phyloP scores from a whole-genome alignment of 306 rosid genomes.

The Bauhinia variegata region DNA sequence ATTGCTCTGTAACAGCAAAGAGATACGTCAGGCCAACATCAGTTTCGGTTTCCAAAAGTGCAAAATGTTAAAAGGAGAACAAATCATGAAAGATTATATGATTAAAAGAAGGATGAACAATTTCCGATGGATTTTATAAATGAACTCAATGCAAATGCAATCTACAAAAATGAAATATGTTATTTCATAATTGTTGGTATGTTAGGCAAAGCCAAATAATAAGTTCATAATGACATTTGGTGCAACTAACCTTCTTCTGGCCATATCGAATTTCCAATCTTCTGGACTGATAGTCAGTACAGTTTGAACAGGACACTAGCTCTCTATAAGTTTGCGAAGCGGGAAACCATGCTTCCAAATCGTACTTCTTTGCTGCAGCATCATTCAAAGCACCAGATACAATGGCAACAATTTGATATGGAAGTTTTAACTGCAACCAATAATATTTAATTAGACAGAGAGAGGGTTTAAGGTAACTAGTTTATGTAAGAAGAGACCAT shows the following conservation, averaged over 20 bases:
- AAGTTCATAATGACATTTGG: slow-evolving; percentile 4
- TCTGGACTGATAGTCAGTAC: slow-evolving; percentile 94
- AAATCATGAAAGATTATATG: slow-evolving; percentile 2
- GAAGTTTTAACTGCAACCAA: slow-evolving; percentile 68
- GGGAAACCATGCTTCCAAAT: slow-evolving; percentile 96
- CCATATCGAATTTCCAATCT: slow-evolving; percentile 87
- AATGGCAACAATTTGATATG: slow-evolving; percentile 82
- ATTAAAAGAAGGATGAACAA: not conserved
- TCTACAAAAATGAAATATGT: no score
- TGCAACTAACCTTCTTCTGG: slow-evolving; percentile 78
- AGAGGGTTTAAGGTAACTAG: not conserved
- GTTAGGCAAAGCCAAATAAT: slow-evolving; percentile 6
- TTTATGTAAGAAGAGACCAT: slow-evolving; percentile 23
- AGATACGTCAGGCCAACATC: slow-evolving; percentile 16
- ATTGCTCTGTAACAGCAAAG: slow-evolving; percentile 62
- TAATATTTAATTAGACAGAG: slow-evolving; percentile 7
- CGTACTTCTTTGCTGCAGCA: slow-evolving; percentile 97
- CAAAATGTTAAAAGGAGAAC: not conserved
- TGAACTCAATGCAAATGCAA: not conserved
- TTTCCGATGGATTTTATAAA: not conserved
- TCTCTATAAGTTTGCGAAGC: slow-evolving; percentile 86
- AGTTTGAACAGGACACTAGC: slow-evolving; percentile 92
- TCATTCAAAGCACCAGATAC: slow-evolving; percentile 99
- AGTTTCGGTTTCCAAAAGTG: not conserved
- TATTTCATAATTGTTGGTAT: not conserved